Base-by-base conservation (phyloP, 2,329 filamentous ascomycete species). In the Ascocoryne sarcoides region DNA sequence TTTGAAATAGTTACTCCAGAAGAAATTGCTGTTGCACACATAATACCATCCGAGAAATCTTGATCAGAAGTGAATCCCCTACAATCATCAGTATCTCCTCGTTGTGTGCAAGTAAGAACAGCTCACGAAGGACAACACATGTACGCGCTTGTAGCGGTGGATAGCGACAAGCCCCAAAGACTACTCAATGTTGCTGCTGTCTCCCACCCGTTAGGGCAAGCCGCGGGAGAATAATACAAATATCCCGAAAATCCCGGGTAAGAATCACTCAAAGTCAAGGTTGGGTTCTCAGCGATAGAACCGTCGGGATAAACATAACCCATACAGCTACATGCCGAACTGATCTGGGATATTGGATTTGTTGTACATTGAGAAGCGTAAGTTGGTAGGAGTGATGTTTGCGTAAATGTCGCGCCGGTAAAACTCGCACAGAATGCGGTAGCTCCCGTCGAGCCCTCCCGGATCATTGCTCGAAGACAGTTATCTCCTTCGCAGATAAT, bases 341-440 rank as follows among this genome's bases (percentile, higher is more conserved):
- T 34, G 19, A 35, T 35, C 14, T 33, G 30, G 14, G 31, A 23
- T 16, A 40, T 35, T 15, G 31, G 15, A 14, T 40, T 40, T 8
- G 16, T 18, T 4, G 38, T 19, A 14, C 38, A 40, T 23, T 33
- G 30, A 12, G 38, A 21, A 10, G 29, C 21, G 15, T 35, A 35
- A 5, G 38, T 40, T 16, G 38, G 38, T 12, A 40, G 15, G 12
- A 21, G 20, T 18, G 30, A n/a, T 10, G 20, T 12, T 18, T 34
- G 19, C 14, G 38, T 35, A 8, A 19, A 10, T 15, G 28, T 31
- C 4, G 31, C 32, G 3, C 17, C 30, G 10, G 32, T 40, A 18
- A 40, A 40, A 19, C 17, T 31, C 17, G 32, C 19, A 36, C 36
- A 37, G 15, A 35, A 40, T 35, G 38, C 12, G 7, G 38, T 36